Evolutionary conservation across 306 rosid genomes (phyloP), one percentile per base, ranked within the genome.

Genomic region (Gastrolobium villosum): DNA sequence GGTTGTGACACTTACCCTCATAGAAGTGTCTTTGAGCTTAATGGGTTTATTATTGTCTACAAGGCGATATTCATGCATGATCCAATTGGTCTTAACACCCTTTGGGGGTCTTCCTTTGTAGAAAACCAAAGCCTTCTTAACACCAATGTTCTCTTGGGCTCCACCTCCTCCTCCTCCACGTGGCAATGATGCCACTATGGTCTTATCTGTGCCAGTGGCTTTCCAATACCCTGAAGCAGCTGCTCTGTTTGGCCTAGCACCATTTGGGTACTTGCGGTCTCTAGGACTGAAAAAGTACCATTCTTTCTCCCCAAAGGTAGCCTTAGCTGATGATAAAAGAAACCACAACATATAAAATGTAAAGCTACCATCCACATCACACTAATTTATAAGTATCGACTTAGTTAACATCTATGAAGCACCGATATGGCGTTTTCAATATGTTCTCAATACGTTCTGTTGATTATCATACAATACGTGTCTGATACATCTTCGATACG

Each of bases 201-300:
- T 88, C 69, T 83, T 86, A 6, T 88, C 96, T 0, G 89, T 85
- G 2, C 93, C 96, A 2, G 89, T 87, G 0, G 96, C 87, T 53
- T 88, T 90, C 96, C 96, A 90, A 54, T 88, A 88, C 78, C 96
- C 96, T 10, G 96, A 90, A 71, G 79, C 90, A 2, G 94, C 89
- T 3, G 92, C 91, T 77, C 94, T 86, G 89, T 86, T 92, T 56
- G 92, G 89, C 77, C 91, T 86, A 1, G 87, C 86, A 0, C 97
- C 92, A 60, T 89, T 92, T 10, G 90, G 92, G 56, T 86, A 88
- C 77, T 91, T 91, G 0, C 91, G 57, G 39, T 87, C 90, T 34
- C 89, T 85, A 0, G 89, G 90, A 43, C 92, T 89, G 73, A 92
- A 92, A 34, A 89, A 92, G 64, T 92, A 92, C 89, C 94, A 88